A percentile compares a stretch with the other conserved stretches of the same genome.
phyloP scores from a whole-genome alignment of 768 basidiomycete species.

The Daedaleopsis nitida region DNA sequence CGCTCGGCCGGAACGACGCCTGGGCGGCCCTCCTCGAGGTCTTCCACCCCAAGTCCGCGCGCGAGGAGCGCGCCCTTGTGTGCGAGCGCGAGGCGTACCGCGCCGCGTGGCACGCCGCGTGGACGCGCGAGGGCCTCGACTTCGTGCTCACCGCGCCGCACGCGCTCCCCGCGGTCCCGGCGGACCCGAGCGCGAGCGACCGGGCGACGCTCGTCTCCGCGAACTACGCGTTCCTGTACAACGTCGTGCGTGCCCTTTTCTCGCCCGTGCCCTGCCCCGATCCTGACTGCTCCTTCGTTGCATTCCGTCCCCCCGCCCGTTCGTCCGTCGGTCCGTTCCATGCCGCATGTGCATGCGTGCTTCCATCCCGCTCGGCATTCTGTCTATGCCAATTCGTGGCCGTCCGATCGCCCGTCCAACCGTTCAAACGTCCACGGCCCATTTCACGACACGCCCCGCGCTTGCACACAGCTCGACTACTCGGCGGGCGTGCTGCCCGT shows the following conservation, averaged over 20 bases:
- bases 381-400: background rate
- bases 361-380: background rate
- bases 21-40: constrained; percentile 28
- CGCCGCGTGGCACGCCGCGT: constrained; percentile 26
- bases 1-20: constrained; percentile 29
- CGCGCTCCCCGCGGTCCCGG: constrained; percentile 41
- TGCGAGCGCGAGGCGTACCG: constrained; percentile 29
- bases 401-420: too few species aligned
- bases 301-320: too few species aligned
- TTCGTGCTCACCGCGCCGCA: constrained; percentile 44
- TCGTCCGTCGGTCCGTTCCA: too few species aligned
- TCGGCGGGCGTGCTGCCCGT: constrained; percentile 49
- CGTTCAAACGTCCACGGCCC: too few species aligned
- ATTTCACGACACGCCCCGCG: too few species aligned
- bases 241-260: constrained; percentile 38
- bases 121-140: constrained; percentile 33
- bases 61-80: constrained; percentile 28
- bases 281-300: too few species aligned
- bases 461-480: constrained; percentile 45
- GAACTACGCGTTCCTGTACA: constrained; percentile 42
- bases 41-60: constrained; percentile 22
- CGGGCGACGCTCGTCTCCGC: constrained; percentile 36
- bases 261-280: background rate
- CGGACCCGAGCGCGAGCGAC: constrained; percentile 19
- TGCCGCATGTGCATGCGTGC: too few species aligned